Conservation (phyloP, 139 green algal genomes). For the Haematococcus lacustris region DNA sequence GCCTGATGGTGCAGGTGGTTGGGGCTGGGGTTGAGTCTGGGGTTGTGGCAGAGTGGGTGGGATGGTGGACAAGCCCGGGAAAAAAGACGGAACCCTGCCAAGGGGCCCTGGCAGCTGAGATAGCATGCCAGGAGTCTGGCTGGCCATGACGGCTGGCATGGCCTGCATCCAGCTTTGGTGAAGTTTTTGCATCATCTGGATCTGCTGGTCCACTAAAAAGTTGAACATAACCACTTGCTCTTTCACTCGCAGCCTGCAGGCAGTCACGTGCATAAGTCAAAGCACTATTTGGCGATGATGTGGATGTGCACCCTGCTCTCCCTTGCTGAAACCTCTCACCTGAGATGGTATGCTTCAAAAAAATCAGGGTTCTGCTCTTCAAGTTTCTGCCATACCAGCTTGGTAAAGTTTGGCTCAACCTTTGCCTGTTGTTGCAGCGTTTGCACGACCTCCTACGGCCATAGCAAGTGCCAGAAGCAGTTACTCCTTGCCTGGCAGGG, state of each 20-base stretch:
- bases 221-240: slow-evolving; percentile 93
- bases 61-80: too few relatives aligned
- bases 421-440: slow-evolving; percentile 44
- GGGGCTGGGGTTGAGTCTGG: too few relatives aligned
- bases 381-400: slow-evolving; percentile 87
- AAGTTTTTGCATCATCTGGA: slow-evolving; percentile 30
- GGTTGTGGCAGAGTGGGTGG: too few relatives aligned
- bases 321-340: too few relatives aligned
- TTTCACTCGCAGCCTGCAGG: slow-evolving; percentile 47
- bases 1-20: too few relatives aligned
- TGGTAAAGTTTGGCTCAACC: slow-evolving; percentile 83
- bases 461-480: not conserved
- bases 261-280: too few relatives aligned
- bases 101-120: too few relatives aligned
- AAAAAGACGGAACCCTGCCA: too few relatives aligned
- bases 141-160: slow-evolving; percentile 17
- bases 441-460: slow-evolving; percentile 11
- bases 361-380: slow-evolving; percentile 92
- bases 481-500: not conserved
- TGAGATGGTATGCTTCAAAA: slow-evolving; percentile 81
- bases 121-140: too few relatives aligned
- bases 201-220: slow-evolving; percentile 81
- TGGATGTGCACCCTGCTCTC: too few relatives aligned
- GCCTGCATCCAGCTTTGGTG: slow-evolving; percentile 25
- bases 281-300: too few relatives aligned